phyloP scores from a whole-genome alignment of 1,139 yeast species.

The Kodamaea derodonti region DNA sequence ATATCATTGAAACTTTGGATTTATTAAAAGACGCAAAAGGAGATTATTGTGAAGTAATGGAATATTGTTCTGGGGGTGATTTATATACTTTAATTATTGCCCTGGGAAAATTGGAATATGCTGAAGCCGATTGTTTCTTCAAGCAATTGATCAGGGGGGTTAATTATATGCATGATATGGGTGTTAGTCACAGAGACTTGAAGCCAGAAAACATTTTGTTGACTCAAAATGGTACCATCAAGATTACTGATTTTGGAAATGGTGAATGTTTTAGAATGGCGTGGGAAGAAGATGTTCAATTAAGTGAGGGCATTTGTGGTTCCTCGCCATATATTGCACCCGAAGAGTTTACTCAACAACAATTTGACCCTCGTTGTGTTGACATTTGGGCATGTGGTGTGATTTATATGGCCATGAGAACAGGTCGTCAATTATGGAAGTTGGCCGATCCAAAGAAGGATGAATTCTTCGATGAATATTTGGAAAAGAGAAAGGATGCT shows the following conservation, averaged over 20 bases:
- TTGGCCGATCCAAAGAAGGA: conserved; percentile 73
- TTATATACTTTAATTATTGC: conserved; percentile 81
- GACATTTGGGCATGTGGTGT: conserved; percentile 98
- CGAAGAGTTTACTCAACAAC: conserved; percentile 72
- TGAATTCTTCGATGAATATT: conserved; percentile 71
- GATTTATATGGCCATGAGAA: conserved; percentile 96
- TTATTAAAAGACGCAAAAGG: conserved; percentile 86
- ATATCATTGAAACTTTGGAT: conserved; percentile 81
- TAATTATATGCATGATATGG: conserved; percentile 95
- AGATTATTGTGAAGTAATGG: conserved; percentile 95
- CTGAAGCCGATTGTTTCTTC: conserved; percentile 94
- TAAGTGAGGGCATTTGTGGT: conserved; percentile 82
- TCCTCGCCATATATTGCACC: conserved; percentile 96
- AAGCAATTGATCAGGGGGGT: conserved; percentile 90
- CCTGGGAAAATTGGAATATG: conserved; percentile 75
- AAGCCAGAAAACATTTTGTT: conserved; percentile 89
- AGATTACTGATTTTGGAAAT: conserved; percentile 94
- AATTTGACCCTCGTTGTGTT: conserved; percentile 87
- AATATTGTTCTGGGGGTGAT: conserved; percentile 94
- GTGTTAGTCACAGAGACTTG: conserved; percentile 91
- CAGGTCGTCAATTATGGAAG: conserved; percentile 93
- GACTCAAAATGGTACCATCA: conserved; percentile 74
- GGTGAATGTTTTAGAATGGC: conserved; percentile 96
- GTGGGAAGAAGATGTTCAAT: conserved; percentile 86
- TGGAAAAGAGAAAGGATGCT: conserved; percentile 71